phyloP scores from a whole-genome alignment of 148 eudicot genomes.

The Mesembryanthemum crystallinum region DNA sequence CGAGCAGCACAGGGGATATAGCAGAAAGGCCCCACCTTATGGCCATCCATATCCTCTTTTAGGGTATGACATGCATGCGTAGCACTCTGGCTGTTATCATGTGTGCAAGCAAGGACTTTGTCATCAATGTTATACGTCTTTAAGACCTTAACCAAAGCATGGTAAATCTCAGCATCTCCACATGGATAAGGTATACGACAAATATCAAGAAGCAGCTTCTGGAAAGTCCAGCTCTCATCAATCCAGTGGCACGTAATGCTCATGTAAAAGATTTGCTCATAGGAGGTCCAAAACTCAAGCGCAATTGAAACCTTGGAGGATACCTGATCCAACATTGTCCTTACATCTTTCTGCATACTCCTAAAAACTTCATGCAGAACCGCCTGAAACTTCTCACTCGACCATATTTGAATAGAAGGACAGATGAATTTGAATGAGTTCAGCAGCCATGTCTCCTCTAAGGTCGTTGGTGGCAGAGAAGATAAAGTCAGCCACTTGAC shows the following conservation, averaged over 20 bases:
- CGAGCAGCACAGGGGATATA: slow-evolving; percentile 84
- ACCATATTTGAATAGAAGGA: slow-evolving; percentile 67
- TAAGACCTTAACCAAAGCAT: slow-evolving; percentile 51
- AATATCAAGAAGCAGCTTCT: slow-evolving; percentile 69
- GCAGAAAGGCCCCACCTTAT: slow-evolving; percentile 64
- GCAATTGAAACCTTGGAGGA: slow-evolving; percentile 71
- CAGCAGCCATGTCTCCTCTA: slow-evolving; percentile 64
- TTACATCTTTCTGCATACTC: slow-evolving; percentile 69
- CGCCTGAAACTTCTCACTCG: slow-evolving; percentile 53
- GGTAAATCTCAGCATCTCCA: slow-evolving; percentile 61
- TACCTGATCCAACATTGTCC: slow-evolving; percentile 52
- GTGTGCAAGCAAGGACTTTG: slow-evolving; percentile 73
- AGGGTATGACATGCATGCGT: slow-evolving; percentile 65
- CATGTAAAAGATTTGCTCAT: slow-evolving; percentile 68
- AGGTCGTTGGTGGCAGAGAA: slow-evolving; percentile 59
- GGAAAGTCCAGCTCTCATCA: slow-evolving; percentile 77
- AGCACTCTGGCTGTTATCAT: slow-evolving; percentile 73
- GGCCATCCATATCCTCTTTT: slow-evolving; percentile 71
- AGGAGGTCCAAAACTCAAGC: slow-evolving; percentile 84
- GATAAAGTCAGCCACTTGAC: slow-evolving; percentile 70
- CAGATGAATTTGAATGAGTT: slow-evolving; percentile 69
- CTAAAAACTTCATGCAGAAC: slow-evolving; percentile 56
- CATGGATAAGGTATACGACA: slow-evolving; percentile 73
- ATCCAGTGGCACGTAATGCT: slow-evolving; percentile 81
- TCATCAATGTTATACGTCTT: slow-evolving; percentile 54